Percentiles rank a stretch among this genome's conserved stretches.
Evolutionary conservation across 768 basidiomycete species (phyloP).

Genomic region (Lactarius vividus): DNA sequence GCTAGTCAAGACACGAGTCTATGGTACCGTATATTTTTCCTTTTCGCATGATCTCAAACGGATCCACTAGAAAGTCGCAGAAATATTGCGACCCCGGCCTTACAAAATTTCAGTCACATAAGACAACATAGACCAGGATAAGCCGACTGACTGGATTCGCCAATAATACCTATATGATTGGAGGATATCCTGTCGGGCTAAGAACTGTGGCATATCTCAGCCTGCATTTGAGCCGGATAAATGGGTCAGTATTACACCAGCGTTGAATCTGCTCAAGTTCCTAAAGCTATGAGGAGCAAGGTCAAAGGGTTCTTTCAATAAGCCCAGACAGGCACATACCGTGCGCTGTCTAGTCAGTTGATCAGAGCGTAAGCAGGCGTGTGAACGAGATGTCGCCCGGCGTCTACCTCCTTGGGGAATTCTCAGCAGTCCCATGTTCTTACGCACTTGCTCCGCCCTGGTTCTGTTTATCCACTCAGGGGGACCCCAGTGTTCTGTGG

Average conservation of each 20-base stretch:
- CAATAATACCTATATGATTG: constrained; percentile 42
- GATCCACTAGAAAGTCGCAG: constrained; percentile 53
- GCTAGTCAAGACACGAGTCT: neutral
- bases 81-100: constrained; percentile 55
- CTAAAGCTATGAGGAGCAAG: constrained; percentile 55
- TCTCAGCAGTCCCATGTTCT: constrained; percentile 52
- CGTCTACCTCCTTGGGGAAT: constrained; percentile 50
- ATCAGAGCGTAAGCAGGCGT: neutral
- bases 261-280: constrained; percentile 94
- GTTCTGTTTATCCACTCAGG: constrained; percentile 66
- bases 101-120: neutral
- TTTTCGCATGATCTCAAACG: constrained; percentile 55
- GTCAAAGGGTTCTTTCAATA: neutral
- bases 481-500: constrained; percentile 71
- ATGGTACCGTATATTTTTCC: constrained; percentile 50
- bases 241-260: constrained; percentile 56
- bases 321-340: neutral
- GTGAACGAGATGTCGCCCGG: neutral
- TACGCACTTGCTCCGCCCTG: constrained; percentile 44
- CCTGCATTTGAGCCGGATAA: neutral
- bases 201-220: constrained; percentile 39
- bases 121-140: neutral
- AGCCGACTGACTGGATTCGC: constrained; percentile 45
- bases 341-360: constrained; percentile 37
- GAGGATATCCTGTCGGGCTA: constrained; percentile 48